A percentile compares a stretch with the other conserved stretches of the same genome.
Conservation (phyloP, 441 rosid genomes). For the Omphalea diandra region DNA sequence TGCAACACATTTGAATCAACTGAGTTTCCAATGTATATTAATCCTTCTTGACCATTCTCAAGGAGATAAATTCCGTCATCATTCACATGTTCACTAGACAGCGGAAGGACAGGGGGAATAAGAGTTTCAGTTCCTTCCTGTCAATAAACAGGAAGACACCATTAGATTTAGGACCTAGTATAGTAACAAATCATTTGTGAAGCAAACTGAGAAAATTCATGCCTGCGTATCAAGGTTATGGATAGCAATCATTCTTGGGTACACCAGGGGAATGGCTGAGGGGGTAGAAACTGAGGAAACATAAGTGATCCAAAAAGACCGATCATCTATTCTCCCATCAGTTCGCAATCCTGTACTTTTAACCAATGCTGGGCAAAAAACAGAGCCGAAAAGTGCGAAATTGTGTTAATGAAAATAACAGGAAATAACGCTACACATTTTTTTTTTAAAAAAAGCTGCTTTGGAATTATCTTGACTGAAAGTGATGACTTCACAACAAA, state of each 20-base stretch:
- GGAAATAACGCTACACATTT: neutral
- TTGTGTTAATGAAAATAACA: neutral
- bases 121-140: conserved; percentile 67
- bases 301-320: conserved; percentile 80
- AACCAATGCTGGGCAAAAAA: conserved; percentile 58
- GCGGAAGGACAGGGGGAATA: conserved; percentile 74
- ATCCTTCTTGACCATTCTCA: conserved; percentile 91
- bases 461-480: neutral
- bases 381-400: neutral
- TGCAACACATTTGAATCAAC: conserved; percentile 60
- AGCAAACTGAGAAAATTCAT: conserved; percentile 5
- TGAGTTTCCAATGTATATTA: conserved; percentile 69
- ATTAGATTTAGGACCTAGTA: neutral
- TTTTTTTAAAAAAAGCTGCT: no score
- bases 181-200: neutral
- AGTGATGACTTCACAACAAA: neutral
- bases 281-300: conserved; percentile 75
- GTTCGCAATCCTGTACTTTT: conserved; percentile 74
- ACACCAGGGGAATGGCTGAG: conserved; percentile 77
- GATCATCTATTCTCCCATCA: conserved; percentile 92
- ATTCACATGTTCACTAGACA: conserved; percentile 79
- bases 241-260: conserved; percentile 89
- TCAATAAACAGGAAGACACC: conserved; percentile 21
- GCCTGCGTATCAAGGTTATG: conserved; percentile 79
- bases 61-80: conserved; percentile 95